phyloP scores from a whole-genome alignment of 495 filamentous ascomycete species.

The Hyphodiscus hymeniophilus region DNA sequence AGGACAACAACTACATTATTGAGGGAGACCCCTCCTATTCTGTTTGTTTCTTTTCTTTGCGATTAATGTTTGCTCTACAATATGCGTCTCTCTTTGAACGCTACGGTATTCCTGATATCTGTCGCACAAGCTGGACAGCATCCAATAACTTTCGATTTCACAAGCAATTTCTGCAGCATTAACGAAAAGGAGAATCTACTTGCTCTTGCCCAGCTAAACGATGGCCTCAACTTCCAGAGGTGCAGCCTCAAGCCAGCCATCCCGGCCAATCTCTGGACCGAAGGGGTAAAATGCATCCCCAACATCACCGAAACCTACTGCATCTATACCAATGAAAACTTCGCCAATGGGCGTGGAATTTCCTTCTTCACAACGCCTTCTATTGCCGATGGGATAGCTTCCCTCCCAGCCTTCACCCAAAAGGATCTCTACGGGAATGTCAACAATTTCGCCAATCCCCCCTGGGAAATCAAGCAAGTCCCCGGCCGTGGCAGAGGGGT shows the following conservation, averaged over 20 bases:
- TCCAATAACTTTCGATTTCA: background rate
- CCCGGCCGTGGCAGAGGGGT: slow-evolving; percentile 19
- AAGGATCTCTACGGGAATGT: slow-evolving; percentile 3
- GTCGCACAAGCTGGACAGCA: background rate
- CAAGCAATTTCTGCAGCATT: background rate
- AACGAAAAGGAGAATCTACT: background rate
- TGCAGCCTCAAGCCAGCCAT: background rate
- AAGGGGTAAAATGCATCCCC: background rate
- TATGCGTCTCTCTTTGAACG: background rate
- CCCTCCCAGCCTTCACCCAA: slow-evolving; percentile 7
- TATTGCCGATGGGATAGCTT: slow-evolving; percentile 8
- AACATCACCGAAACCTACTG: slow-evolving; percentile 6
- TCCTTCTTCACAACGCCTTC: slow-evolving; percentile 18
- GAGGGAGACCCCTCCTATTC: no score
- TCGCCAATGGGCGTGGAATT: slow-evolving; percentile 18
- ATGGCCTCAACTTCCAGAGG: background rate
- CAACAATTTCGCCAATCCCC: slow-evolving; percentile 12
- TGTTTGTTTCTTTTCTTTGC: no score
- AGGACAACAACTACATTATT: no score
- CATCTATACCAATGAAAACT: slow-evolving; percentile 14
- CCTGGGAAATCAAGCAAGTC: slow-evolving; percentile 14
- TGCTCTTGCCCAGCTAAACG: background rate
- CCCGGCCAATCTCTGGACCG: background rate
- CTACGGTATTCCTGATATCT: background rate
- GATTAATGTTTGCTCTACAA: background rate